These are phyloP conservation scores for Claviceps sp. DNA, from an alignment of 2,329 filamentous ascomycete species.

Conservation along the genomic window DNA sequence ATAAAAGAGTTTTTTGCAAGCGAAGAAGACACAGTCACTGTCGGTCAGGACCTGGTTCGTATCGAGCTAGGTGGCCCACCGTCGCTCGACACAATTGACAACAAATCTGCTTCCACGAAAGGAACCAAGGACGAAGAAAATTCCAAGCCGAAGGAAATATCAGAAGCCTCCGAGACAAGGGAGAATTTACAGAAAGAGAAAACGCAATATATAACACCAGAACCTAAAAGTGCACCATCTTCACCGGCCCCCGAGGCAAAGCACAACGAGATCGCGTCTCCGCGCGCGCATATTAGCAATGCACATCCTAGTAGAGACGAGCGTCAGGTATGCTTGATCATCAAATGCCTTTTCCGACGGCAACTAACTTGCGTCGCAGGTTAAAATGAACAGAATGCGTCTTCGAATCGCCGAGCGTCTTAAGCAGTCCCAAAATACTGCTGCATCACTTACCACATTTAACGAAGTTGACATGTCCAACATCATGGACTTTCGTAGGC, in stretches of 20 bases:
- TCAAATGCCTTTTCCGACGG: neutral
- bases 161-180: neutral
- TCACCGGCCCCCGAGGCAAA: constrained; percentile 15
- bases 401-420: constrained; percentile 92
- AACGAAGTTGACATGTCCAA: constrained; percentile 99
- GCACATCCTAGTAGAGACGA: constrained; percentile 52
- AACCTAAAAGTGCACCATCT: constrained; percentile 22
- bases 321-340: constrained; percentile 54
- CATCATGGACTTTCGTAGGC: constrained; percentile 90
- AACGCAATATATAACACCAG: constrained; percentile 14
- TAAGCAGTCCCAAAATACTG: constrained; percentile 98
- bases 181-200: constrained; percentile 16
- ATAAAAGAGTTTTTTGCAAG: constrained; percentile 85
- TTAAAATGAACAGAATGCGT: constrained; percentile 99
- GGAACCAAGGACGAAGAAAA: constrained; percentile 13
- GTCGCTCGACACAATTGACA: constrained; percentile 19
- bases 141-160: neutral
- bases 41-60: constrained; percentile 82
- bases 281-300: constrained; percentile 7
- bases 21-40: constrained; percentile 89
- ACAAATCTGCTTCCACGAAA: constrained; percentile 20
- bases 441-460: constrained; percentile 93
- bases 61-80: constrained; percentile 62
- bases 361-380: constrained; percentile 34
- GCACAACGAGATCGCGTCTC: constrained; percentile 13